Evolutionary conservation across 2,329 filamentous ascomycete genomes (phyloP), one percentile per base, ranked within the genome.

Genomic region (Botrytis fabae): DNA sequence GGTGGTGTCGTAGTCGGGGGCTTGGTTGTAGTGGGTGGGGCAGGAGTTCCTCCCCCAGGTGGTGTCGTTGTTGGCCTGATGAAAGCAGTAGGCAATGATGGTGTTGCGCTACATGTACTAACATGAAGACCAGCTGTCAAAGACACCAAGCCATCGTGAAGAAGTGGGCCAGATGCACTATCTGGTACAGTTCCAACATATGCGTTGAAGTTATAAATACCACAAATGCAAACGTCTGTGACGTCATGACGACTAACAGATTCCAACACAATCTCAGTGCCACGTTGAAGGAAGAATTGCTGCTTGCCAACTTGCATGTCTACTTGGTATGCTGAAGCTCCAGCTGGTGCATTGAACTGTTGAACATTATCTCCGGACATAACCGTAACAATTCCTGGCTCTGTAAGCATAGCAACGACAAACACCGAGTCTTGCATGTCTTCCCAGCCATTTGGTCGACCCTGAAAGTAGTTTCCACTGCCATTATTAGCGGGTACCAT

Each of bases 101-200:
- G 81, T 57, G 73, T 77, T 18, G 81, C 75, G 60, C 77, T 75
- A 71, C 80, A 81, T 2, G 80, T 81, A 10, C 74, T 78, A 22
- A 81, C 80, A 57, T 78, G 79, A 9, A 81, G 76, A n/a, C 80
- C 80, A 5, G 75, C 73, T 20, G 79, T 80, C 20, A 81, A 75
- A 12, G 78, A 79, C 0, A 76, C 76, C 8, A 81, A 72, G 4
- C 80, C 80, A 69, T 75, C 75, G 28, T 73, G 73, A 25, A 73
- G 75, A 4, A 81, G 76, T 35, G 79, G 76, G n/a, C 81, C 80
- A 10, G 72, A 63, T 6, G 46, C 22, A 44, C 73, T 71, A 38
- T 71, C 63, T 42, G 75, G 76, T 32, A 77, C 60, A n/a, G 74
- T 77, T 40, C 75, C 76, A 4, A 78, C 76, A 68, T 75, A 78